Conservation (phyloP, 257 asterid genomes). For the Lantana camara region DNA sequence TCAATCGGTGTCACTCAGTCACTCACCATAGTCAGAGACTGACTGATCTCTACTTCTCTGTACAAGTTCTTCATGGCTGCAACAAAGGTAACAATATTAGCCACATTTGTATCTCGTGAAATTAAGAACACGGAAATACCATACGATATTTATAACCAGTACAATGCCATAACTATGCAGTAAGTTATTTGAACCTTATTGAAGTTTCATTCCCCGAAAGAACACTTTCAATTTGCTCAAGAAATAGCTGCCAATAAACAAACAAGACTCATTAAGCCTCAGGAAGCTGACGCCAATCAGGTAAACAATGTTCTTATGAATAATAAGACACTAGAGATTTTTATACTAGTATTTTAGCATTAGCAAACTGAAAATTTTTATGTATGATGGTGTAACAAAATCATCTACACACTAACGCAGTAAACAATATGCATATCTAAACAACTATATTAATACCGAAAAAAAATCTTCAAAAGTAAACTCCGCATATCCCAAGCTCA, state of each 20-base stretch:
- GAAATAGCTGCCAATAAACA: conserved; percentile 71
- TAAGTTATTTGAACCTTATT: conserved; percentile 56
- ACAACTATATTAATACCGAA: conserved; percentile 46
- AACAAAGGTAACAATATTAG: conserved; percentile 28
- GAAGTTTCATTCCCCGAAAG: conserved; percentile 67
- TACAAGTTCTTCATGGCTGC: conserved; percentile 87
- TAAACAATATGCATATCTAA: conserved; percentile 15
- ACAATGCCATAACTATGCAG: conserved; percentile 20
- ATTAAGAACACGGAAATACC: conserved; percentile 10
- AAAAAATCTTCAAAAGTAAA: conserved; percentile 97
- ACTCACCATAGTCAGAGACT: conserved; percentile 89
- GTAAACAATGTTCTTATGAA: no score
- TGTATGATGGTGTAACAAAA: conserved; percentile 1
- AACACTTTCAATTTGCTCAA: conserved; percentile 91
- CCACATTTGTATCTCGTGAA: background rate
- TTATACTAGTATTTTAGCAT: conserved; percentile 8
- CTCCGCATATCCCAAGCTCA: conserved; percentile 85
- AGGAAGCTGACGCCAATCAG: conserved; percentile 16
- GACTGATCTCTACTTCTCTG: conserved; percentile 86
- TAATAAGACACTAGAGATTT: background rate
- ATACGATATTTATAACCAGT: conserved; percentile 13
- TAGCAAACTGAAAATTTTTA: conserved; percentile 11
- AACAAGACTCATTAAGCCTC: background rate
- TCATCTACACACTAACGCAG: conserved; percentile 1
- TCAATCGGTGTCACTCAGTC: conserved; percentile 6